Evolutionary conservation across 2,329 filamentous ascomycete species (phyloP), one percentile per base, ranked within the genome.

Genomic region (Curvularia hawaiiensis): DNA sequence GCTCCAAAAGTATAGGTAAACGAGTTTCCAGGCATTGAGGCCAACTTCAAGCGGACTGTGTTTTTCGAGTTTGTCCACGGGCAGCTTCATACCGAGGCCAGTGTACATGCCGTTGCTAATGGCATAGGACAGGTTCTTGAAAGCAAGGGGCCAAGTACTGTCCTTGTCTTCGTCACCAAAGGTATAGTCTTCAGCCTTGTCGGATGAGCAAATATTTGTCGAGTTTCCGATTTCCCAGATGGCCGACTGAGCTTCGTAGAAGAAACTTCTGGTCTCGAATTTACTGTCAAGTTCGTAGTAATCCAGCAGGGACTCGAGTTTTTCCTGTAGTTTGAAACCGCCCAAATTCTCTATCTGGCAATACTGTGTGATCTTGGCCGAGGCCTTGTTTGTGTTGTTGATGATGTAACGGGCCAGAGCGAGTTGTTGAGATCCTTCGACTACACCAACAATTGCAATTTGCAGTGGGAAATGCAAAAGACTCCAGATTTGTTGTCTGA

Each of bases 391-490:
- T 49, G 77, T 69, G 55, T 79, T 81, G 54, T 80, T 79, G 22
- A 81, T 69, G 7, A 80, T 79, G 45, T 77, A 77, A 33, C 77
- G 76, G 38, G 82, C 73, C 2, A 82, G 75, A 12, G 82, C 74
- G 47, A 88, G 82, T 61, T 88, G 85, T 7, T 85, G 85, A 39
- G 82, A 79, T 14, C 85, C 87, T 65, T 88, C 86, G 44, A 88
- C 82, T n/a, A 88, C 81, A 7, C 89, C 80, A 14, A 88, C 82
- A 31, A 90, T 81, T 6, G 83, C 77, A 2, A 88, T 79, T 62
- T 90, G 86, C 64, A 89, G 85, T 0, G 86, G 86, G 58, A 88
- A 84, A 73, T 89, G 87, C 0, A 85, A 70, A 2, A 79, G 55
- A 0, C 82, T 80, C 84, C 84, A 87, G 51, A 85, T 73, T 50